A percentile compares a stretch with the other conserved stretches of the same genome.
Evolutionary conservation across 2,329 filamentous ascomycete genomes (phyloP).

Genomic region (Pestalotiopsis sp.): DNA sequence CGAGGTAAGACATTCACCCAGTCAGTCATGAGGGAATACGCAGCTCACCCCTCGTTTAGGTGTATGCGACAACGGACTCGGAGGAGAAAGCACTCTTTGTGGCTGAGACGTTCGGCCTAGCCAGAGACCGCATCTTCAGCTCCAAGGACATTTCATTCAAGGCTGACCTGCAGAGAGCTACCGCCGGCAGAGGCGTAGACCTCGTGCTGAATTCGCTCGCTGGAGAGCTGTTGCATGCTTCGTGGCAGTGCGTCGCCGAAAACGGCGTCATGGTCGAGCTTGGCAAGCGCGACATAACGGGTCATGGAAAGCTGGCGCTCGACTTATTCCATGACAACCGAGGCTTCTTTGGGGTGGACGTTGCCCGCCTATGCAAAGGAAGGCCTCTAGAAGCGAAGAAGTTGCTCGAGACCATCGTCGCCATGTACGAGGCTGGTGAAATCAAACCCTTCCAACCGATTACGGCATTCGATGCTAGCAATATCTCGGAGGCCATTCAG

Average conservation of each 20-base stretch:
- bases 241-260: conserved; percentile 6
- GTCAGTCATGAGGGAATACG: background rate
- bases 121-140: background rate
- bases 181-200: background rate
- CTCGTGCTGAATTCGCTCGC: conserved; percentile 22
- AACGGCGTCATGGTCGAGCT: conserved; percentile 3
- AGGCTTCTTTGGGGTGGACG: background rate
- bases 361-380: background rate
- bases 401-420: conserved; percentile 6
- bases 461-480: conserved; percentile 21
- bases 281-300: conserved; percentile 26
- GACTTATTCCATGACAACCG: conserved; percentile 27
- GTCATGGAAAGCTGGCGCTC: conserved; percentile 36
- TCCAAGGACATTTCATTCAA: background rate
- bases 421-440: conserved; percentile 16
- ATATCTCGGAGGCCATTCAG: conserved; percentile 34
- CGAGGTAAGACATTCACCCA: background rate
- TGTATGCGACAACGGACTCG: background rate
- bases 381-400: background rate
- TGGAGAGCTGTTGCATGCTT: conserved; percentile 11
- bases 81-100: conserved; percentile 1
- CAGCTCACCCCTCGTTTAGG: background rate
- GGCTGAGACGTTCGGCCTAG: background rate
- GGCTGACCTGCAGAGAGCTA: background rate
- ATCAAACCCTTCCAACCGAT: conserved; percentile 22